Conservation (phyloP, 2,329 filamentous ascomycete species). For the Sporothrix euskadiensis region DNA sequence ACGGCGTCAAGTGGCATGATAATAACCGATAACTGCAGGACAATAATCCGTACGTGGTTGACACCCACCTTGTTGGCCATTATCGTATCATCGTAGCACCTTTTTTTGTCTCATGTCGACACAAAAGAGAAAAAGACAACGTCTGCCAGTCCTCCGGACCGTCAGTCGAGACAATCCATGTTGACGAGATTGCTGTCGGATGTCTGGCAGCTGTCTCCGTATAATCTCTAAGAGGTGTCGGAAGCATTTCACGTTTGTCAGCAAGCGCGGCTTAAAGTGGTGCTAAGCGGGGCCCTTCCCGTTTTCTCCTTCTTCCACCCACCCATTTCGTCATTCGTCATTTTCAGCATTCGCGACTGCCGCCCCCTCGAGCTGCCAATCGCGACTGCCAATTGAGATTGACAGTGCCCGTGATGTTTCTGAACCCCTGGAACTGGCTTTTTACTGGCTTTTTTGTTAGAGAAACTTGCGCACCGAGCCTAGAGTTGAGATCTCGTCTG, state of each 20-base stretch:
- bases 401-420: not conserved
- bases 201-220: not conserved
- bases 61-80: not conserved
- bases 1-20: not conserved
- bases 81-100: not conserved
- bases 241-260: not conserved
- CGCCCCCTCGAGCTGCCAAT: not conserved
- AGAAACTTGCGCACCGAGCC: constrained; percentile 7
- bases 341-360: not conserved
- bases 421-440: not conserved
- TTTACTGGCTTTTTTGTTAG: too few species aligned
- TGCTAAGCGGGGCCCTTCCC: not conserved
- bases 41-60: not conserved
- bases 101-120: not conserved
- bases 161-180: not conserved
- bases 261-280: not conserved
- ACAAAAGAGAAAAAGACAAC: not conserved
- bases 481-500: not conserved
- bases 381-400: not conserved
- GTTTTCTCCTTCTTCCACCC: not conserved
- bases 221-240: too few species aligned
- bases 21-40: not conserved
- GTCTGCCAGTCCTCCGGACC: not conserved
- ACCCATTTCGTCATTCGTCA: not conserved
- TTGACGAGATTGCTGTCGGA: not conserved